A percentile compares a stretch with the other conserved stretches of the same genome.
Conservation (phyloP, 768 basidiomycete genomes). For the Termitomyces eurrhizus region DNA sequence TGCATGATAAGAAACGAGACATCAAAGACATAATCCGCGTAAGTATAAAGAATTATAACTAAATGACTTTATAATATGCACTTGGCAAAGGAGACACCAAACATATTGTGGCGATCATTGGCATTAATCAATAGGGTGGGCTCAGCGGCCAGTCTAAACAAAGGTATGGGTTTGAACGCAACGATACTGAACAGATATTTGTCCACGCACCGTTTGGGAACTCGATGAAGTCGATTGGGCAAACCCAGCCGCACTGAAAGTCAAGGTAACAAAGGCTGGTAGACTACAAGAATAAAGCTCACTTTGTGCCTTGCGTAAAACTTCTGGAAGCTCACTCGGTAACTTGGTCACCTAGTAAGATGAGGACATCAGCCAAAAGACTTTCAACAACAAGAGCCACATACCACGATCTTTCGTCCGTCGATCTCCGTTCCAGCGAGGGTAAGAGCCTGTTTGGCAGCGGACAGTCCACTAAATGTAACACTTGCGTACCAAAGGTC, state of each 20-base stretch:
- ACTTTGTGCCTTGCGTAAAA: slow-evolving; percentile 28
- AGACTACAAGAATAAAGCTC: slow-evolving; percentile 7
- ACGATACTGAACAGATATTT: neutral
- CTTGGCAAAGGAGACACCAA: slow-evolving; percentile 13
- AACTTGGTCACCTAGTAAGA: slow-evolving; percentile 29
- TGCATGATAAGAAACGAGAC: neutral
- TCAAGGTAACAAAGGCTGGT: neutral
- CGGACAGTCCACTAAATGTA: slow-evolving; percentile 33
- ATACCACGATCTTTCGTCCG: slow-evolving; percentile 38
- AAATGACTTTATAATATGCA: slow-evolving; percentile 5
- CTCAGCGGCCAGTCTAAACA: slow-evolving; percentile 2
- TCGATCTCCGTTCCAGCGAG: slow-evolving; percentile 33
- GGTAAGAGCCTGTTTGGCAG: slow-evolving; percentile 38
- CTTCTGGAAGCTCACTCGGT: slow-evolving; percentile 38
- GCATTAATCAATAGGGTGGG: slow-evolving; percentile 5
- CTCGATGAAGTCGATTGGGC: slow-evolving; percentile 3
- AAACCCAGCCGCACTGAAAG: slow-evolving; percentile 11
- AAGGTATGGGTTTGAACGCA: neutral
- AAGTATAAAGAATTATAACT: neutral
- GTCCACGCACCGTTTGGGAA: slow-evolving; percentile 1
- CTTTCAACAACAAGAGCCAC: slow-evolving; percentile 14
- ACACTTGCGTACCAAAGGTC: slow-evolving; percentile 50
- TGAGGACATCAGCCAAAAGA: neutral
- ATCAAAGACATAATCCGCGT: neutral
- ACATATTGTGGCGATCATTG: slow-evolving; percentile 8